Conservation (phyloP, 305 asterid species). For the Fraxinus latifolia region DNA sequence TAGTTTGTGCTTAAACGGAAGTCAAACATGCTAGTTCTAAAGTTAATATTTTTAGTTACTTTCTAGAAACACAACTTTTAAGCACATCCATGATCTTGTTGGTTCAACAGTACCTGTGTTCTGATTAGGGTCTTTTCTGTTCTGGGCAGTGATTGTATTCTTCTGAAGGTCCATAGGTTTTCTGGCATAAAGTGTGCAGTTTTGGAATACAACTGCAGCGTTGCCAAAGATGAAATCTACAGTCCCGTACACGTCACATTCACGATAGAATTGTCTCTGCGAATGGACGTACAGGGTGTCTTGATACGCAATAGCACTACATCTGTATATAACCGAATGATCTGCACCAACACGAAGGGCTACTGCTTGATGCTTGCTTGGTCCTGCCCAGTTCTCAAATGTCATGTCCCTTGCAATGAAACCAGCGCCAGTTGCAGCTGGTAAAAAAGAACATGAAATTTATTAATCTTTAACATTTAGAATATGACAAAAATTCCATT, state of each 20-base stretch:
- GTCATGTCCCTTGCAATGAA: slow-evolving; percentile 59
- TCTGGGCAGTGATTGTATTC: slow-evolving; percentile 47
- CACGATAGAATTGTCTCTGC: slow-evolving; percentile 43
- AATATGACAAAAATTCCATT: not conserved
- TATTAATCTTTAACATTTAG: not conserved
- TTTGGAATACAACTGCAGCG: slow-evolving; percentile 46
- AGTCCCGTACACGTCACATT: slow-evolving; percentile 45
- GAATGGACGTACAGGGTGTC: slow-evolving; percentile 47
- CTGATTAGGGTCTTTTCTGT: slow-evolving; percentile 39
- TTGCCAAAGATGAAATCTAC: slow-evolving; percentile 58
- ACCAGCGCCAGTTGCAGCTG: slow-evolving; percentile 57
- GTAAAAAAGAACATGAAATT: not conserved
- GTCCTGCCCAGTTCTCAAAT: slow-evolving; percentile 52
- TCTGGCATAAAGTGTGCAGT: slow-evolving; percentile 36
- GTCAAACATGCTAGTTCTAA: not conserved
- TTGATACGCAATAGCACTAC: slow-evolving; percentile 41
- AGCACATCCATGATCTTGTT: not conserved
- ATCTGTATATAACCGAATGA: slow-evolving; percentile 41
- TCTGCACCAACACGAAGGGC: slow-evolving; percentile 49
- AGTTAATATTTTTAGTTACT: not conserved
- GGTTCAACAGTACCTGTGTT: slow-evolving; percentile 25
- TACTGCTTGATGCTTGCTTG: slow-evolving; percentile 50
- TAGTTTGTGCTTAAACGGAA: not conserved
- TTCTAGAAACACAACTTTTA: not conserved
- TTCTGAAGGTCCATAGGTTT: slow-evolving; percentile 38